Base-by-base conservation (phyloP, 179 eudicot genomes). In the Actinidia chinensis region DNA sequence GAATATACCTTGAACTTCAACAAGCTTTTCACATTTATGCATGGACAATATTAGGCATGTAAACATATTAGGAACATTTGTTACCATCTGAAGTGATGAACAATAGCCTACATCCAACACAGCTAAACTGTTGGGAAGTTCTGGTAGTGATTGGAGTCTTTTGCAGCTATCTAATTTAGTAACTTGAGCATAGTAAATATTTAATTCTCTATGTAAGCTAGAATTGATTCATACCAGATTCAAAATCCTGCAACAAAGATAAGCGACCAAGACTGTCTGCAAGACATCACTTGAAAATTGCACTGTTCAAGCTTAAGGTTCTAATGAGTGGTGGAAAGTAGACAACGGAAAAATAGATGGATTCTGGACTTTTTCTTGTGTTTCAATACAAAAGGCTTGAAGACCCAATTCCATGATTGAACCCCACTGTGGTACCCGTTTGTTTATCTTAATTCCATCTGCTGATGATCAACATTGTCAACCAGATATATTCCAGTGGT, bases 341-440 rank as follows among this genome's bases (percentile, higher is more conserved):
- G 47, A 9, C 71, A 64, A 64, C 28, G 79, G n/a, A 25, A 51
- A 51, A 51, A 51, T 9, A 51, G 55, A 51, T 6, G 12, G 55
- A 51, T 17, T 40, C n/a, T 0, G 47, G 48, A 17, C 70, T 36
- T 17, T 65, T 65, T 40, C 12, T 17, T 1, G 5, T n/a, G 22
- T 36, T 65, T 65, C 70, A 17, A 17, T 40, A 65, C 46, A 4
- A 14, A 0, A 17, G 23, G 18, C 11, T 5, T 2, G 5, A 40
- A 3, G 3, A 40, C 47, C 0, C 20, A 65, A 40, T 11, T 40
- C 70, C 48, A 36, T 40, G 70, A 40, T 65, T 43, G 10, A 17
- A 33, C 48, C 17, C 28, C 9, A 22, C n/a, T 51, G 55, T 51
- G 13, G 64, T 89, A 91, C 89, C 90, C 71, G 50, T 36, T 75